Evolutionary conservation across 2,329 filamentous ascomycete species (phyloP).

Genomic region (Aspergillus tubingensis): DNA sequence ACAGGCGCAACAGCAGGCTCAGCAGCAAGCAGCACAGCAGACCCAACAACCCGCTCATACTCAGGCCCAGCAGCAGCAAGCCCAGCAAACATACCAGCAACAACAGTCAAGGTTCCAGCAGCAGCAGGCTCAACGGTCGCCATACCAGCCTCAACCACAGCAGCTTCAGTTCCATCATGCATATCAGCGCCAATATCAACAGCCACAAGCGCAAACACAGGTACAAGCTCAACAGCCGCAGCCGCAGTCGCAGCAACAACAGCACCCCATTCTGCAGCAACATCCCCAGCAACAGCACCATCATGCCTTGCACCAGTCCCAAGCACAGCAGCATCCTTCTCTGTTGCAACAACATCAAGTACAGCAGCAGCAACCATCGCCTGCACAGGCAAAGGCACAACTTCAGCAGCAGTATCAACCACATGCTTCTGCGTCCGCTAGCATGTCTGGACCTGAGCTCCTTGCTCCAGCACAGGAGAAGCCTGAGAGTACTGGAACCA

Average conservation of each 20-base stretch:
- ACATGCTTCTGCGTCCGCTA: conserved; percentile 17
- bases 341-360: conserved; percentile 22
- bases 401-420: conserved; percentile 5
- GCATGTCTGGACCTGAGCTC: conserved; percentile 6
- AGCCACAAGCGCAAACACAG: conserved; percentile 20
- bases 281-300: conserved; percentile 23
- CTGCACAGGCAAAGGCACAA: conserved; percentile 2
- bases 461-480: conserved; percentile 13
- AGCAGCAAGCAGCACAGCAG: conserved; percentile 10
- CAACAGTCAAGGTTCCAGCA: conserved; percentile 20
- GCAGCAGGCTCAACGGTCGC: conserved; percentile 20
- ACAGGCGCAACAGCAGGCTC: conserved; percentile 18
- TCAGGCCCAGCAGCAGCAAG: conserved; percentile 18
- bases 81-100: conserved; percentile 19
- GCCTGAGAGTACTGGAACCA: conserved; percentile 3
- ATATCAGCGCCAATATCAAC: conserved; percentile 12
- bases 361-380: conserved; percentile 11
- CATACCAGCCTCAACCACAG: conserved; percentile 16
- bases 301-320: conserved; percentile 20
- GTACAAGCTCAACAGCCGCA: conserved; percentile 19
- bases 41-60: conserved; percentile 12
- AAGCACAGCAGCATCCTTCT: conserved; percentile 24
- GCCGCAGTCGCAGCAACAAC: conserved; percentile 19
- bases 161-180: conserved; percentile 12
- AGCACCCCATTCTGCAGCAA: conserved; percentile 11